Base-by-base conservation (phyloP, 495 filamentous ascomycete species). In the Astrothelium subdiscretum region DNA sequence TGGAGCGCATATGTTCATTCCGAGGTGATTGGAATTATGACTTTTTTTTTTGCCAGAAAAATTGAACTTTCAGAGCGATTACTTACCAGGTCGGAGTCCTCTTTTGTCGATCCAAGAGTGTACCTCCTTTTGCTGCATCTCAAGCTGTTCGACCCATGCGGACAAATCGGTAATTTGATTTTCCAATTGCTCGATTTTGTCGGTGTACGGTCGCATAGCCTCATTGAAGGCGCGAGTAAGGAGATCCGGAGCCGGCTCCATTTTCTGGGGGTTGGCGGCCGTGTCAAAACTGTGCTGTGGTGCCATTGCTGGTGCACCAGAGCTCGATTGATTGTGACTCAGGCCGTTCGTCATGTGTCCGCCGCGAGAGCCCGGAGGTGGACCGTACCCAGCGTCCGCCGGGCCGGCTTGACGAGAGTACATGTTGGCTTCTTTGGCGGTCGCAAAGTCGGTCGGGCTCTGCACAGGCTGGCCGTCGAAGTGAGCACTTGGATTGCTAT, bases 71-170 rank as follows among this genome's bases (percentile, higher is more conserved):
- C n/a, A n/a, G n/a, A n/a, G n/a, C 22, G 35, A 26, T 27, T 13
- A 66, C 74, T 69, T 69, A 80, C 78, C 78, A 57, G 78, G 78
- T 68, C 78, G 67, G 31, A 79, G 66, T 15, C 78, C 78, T 11
- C 78, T 70, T 71, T 80, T 80, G 69, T 80, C 78, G 57, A 80
- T 80, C 78, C 78, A 80, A 27, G 73, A 66, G 65, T 77, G 73
- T 66, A 80, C 76, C 62, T 80, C 78, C 27, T 68, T 66, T 32
- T 77, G 66, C 71, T 79, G 73, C 59, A 69, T 67, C 71, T 80
- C 78, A 40, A 79, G 65, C 64, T 73, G 68, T 62, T 78, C 73
- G 31, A 79, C 65, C 60, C 73, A 78, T 26, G 69, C 66, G 32
- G 69, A 70, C 61, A 76, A 67, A 61, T 80, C 77, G 3, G 75